Conservation (phyloP, 768 basidiomycete species). For the Fomitopsis serialis region DNA sequence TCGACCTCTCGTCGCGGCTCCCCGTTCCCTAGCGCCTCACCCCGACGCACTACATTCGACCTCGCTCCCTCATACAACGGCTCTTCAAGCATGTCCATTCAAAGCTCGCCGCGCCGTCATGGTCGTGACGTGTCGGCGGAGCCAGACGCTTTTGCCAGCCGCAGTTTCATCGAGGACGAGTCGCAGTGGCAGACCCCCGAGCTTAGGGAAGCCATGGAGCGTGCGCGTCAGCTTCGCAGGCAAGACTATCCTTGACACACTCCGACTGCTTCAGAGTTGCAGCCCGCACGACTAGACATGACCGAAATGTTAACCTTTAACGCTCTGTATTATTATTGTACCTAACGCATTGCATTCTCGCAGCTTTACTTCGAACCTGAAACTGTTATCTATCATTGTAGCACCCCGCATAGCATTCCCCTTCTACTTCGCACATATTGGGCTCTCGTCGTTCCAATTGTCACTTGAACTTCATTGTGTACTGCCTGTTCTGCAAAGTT, state of each 20-base stretch:
- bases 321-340: neutral
- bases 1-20: conserved; percentile 22
- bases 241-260: neutral
- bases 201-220: conserved; percentile 66
- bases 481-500: neutral
- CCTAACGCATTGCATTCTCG: neutral
- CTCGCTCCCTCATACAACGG: conserved; percentile 19
- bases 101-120: conserved; percentile 5
- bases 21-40: conserved; percentile 26
- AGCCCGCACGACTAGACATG: neutral
- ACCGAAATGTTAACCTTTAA: neutral
- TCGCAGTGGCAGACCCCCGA: conserved; percentile 56
- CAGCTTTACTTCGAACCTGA: neutral
- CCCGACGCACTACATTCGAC: conserved; percentile 30
- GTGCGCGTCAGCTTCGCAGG: conserved; percentile 44
- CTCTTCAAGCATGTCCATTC: conserved; percentile 10
- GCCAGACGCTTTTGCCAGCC: conserved; percentile 22
- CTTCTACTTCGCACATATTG: neutral
- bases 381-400: neutral
- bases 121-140: conserved; percentile 32
- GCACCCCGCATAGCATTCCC: neutral
- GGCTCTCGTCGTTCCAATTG: neutral
- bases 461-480: neutral
- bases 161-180: conserved; percentile 36
- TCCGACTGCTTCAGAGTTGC: neutral